Conservation (phyloP, 2,329 filamentous ascomycete genomes). For the Ceratocystis smalleyi region DNA sequence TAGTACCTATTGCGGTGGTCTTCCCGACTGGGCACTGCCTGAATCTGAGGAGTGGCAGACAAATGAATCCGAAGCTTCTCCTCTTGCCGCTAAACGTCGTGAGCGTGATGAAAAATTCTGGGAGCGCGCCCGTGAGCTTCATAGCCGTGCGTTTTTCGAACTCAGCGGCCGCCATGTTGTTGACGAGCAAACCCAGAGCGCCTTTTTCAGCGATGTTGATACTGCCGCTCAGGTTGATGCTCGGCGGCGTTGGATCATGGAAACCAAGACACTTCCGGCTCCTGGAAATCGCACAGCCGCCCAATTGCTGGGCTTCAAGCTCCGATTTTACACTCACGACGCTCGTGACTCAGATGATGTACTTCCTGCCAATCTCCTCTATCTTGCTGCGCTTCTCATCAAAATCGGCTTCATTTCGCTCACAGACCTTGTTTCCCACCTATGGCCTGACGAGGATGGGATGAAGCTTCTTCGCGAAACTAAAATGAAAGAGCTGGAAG, state of each 20-base stretch:
- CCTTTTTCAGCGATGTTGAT: conserved; percentile 35
- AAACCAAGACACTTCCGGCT: conserved; percentile 68
- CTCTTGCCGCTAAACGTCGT: conserved; percentile 40
- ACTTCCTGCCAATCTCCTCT: conserved; percentile 82
- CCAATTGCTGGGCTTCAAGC: conserved; percentile 89
- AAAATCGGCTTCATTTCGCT: conserved; percentile 96
- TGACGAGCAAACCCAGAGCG: conserved; percentile 9
- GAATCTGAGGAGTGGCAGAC: conserved; percentile 47
- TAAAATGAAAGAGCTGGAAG: conserved; percentile 59
- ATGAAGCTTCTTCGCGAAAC: conserved; percentile 62
- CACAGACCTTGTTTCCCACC: conserved; percentile 76
- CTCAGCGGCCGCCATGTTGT: conserved; percentile 58
- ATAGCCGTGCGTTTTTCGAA: conserved; percentile 77
- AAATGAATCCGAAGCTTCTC: conserved; percentile 52
- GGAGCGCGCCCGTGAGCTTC: conserved; percentile 57
- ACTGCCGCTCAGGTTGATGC: conserved; percentile 37
- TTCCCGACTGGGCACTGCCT: conserved; percentile 79
- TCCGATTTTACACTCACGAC: conserved; percentile 80
- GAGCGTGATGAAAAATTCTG: conserved; percentile 65
- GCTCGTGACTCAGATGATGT: conserved; percentile 60
- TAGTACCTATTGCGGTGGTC: conserved; percentile 39
- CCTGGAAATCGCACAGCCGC: conserved; percentile 81
- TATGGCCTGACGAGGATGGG: conserved; percentile 68
- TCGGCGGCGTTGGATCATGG: conserved; percentile 58
- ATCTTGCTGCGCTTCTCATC: conserved; percentile 78